These are phyloP conservation scores for Fusarium heterosporum DNA, from an alignment of 2,329 filamentous ascomycete species.

Conservation along the genomic window DNA sequence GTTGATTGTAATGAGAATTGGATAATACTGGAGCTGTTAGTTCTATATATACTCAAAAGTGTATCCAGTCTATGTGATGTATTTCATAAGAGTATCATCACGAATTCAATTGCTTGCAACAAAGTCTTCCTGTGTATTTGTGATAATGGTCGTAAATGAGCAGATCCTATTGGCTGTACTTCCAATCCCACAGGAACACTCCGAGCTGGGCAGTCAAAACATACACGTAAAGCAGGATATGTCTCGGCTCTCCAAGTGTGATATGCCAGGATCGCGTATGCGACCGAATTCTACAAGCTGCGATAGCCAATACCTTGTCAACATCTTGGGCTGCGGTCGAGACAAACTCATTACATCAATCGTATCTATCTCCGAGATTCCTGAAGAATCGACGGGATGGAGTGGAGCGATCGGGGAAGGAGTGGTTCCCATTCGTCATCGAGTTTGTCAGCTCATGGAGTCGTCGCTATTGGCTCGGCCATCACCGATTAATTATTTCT, in stretches of 20 bases:
- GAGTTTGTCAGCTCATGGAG: not conserved
- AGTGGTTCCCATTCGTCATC: slow-evolving; percentile 10
- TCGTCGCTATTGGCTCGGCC: not conserved
- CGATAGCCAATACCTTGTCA: no score
- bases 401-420: not conserved
- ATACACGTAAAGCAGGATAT: not conserved
- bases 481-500: not conserved
- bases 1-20: not conserved
- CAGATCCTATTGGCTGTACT: not conserved
- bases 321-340: not conserved
- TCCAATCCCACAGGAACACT: not conserved
- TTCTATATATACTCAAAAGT: not conserved
- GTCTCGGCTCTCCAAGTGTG: not conserved
- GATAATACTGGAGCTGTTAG: not conserved
- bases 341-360: not conserved
- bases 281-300: no score
- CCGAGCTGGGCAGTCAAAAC: not conserved
- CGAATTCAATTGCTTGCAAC: not conserved
- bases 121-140: not conserved
- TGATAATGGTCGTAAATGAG: not conserved
- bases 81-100: not conserved
- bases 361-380: not conserved
- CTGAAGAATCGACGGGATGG: not conserved
- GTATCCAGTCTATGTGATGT: no score
- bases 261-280: not conserved